Evolutionary conservation across 441 rosid genomes (phyloP).

Genomic region (Biscutella laevigata): DNA sequence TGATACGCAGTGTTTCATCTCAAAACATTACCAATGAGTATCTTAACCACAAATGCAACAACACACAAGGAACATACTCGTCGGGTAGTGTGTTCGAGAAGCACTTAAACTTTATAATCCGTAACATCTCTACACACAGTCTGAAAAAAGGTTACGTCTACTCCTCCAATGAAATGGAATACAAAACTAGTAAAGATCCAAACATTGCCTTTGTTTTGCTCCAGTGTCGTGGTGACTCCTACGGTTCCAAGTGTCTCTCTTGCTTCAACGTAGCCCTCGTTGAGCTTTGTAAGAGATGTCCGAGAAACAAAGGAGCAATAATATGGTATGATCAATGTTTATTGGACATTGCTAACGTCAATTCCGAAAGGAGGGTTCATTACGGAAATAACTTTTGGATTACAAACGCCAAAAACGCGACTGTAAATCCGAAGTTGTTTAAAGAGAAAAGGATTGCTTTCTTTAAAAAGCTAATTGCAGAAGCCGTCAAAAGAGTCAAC

Average conservation of each 20-base stretch:
- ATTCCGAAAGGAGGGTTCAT: conserved; percentile 42
- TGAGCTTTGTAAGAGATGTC: conserved; percentile 31
- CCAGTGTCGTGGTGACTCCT: not conserved
- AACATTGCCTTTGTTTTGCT: not conserved
- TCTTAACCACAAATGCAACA: not conserved
- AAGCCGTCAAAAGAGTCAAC: conserved; percentile 19
- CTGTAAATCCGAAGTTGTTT: conserved; percentile 21
- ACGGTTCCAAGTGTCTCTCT: not conserved
- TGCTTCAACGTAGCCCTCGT: not conserved
- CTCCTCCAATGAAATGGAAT: conserved; percentile 5
- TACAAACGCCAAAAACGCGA: conserved; percentile 30
- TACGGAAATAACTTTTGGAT: conserved; percentile 34
- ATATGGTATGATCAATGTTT: conserved; percentile 60
- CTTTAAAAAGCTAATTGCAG: conserved; percentile 18
- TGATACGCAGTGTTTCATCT: not conserved
- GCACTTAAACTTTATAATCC: not conserved
- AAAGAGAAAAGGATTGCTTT: conserved; percentile 33
- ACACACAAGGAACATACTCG: not conserved
- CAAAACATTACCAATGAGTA: not conserved
- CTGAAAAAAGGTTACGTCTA: not conserved
- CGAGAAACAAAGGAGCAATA: conserved; percentile 34
- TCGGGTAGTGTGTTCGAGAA: not conserved
- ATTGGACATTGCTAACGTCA: conserved; percentile 30
- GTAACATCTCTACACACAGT: not conserved
- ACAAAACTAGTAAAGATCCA: not conserved